Base-by-base conservation (phyloP, 129 eudicot species). In the Lonicera japonica region DNA sequence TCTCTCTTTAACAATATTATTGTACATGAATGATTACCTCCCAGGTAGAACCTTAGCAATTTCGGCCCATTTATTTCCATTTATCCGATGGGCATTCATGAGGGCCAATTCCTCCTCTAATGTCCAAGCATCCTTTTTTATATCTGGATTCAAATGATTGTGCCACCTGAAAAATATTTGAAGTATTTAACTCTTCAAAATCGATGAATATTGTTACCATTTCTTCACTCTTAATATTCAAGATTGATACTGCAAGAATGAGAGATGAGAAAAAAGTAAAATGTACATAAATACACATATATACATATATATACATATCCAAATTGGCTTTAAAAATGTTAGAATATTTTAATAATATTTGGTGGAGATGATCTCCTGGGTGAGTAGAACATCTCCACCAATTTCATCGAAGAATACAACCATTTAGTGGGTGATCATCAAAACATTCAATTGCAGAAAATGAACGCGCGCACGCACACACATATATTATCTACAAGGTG, bases 1-100 rank as follows among this genome's bases (percentile, higher is more conserved):
- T 34, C 12, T 5, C 52, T 9, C 64, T 15, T 17, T 10, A 8
- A 39, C 6, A 58, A 60, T 14, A 18, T 18, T 1, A 10, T 4
- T 15, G 45, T 0, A 61, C 0, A 8, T 22, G 15, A 53, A 58
- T 21, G 19, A 10, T 3, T 78, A 79, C 89, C 89, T 83, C 62
- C 90, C 90, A 19, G 83, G 83, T 24, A 83, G 71, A 24, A 75
- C 77, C 70, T 76, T 83, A 25, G 90, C 86, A 25, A 83, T 75
- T 68, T 83, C 90, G 57, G 90, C 90, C 90, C 90, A 83, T 76
- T 70, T 83, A 63, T 83, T 83, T 51, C 90, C 90, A 73, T 73
- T 36, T 19, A 61, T 21, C 18, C 73, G 75, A 59, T 79, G 90
- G 60, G 90, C 90, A 62, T 70, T 73, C 69, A 83, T 72, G 67